Conservation (phyloP, 441 rosid species). For the Pelargonium australe region DNA sequence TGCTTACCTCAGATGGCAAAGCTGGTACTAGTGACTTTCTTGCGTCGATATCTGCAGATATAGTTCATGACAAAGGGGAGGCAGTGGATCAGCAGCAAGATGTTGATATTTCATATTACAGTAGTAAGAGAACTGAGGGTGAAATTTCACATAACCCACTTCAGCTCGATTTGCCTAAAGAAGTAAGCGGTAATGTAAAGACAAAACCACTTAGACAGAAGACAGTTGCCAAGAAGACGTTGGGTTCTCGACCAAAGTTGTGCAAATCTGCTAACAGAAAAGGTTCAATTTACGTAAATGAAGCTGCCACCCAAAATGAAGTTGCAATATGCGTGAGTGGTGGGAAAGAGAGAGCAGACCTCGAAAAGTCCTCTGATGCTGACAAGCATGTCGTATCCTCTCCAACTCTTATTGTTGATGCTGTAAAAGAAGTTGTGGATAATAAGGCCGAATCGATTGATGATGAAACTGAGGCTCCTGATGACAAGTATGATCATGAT, state of each 20-base stretch:
- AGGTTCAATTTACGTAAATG: slow-evolving; percentile 53
- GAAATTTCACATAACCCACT: slow-evolving; percentile 22
- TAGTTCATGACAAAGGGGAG: slow-evolving; percentile 19
- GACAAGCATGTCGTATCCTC: slow-evolving; percentile 27
- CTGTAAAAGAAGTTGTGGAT: slow-evolving; percentile 18
- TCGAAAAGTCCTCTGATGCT: slow-evolving; percentile 17
- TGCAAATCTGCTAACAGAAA: slow-evolving; percentile 34
- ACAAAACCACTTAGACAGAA: slow-evolving; percentile 39
- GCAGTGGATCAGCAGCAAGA: slow-evolving; percentile 22
- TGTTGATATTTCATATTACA: slow-evolving; percentile 20
- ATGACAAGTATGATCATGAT: slow-evolving; percentile 33
- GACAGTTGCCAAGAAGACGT: slow-evolving; percentile 41
- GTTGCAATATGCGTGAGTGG: slow-evolving; percentile 20
- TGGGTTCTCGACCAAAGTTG: slow-evolving; percentile 46
- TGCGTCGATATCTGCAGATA: slow-evolving; percentile 16
- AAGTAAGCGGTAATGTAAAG: slow-evolving; percentile 24
- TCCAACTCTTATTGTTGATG: slow-evolving; percentile 26
- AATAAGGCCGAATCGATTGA: slow-evolving; percentile 24
- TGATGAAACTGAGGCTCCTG: slow-evolving; percentile 51
- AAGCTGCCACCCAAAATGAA: slow-evolving; percentile 28
- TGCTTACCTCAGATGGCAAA: slow-evolving; percentile 18
- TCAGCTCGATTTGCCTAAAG: slow-evolving; percentile 25
- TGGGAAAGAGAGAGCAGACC: slow-evolving; percentile 22
- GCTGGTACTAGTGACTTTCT: slow-evolving; percentile 15
- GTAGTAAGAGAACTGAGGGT: slow-evolving; percentile 21